Evolutionary conservation across 1,139 yeast species (phyloP).

Genomic region (Nematodospora anomalae): DNA sequence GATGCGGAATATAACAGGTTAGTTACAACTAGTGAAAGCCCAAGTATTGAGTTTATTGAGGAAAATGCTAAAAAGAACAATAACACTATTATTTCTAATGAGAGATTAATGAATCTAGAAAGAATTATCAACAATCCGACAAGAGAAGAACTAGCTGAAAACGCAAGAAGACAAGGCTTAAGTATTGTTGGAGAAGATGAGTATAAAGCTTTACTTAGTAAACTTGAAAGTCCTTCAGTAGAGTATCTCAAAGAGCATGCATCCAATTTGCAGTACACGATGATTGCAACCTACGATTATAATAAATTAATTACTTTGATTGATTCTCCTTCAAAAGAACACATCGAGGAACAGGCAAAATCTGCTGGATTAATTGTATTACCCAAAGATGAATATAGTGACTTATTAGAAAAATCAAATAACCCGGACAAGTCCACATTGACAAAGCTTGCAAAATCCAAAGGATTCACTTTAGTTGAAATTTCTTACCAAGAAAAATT

Average conservation of each 20-base stretch:
- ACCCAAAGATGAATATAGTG: conserved; percentile 23
- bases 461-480: conserved; percentile 19
- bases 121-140: conserved; percentile 18
- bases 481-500: conserved; percentile 18
- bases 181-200: conserved; percentile 13
- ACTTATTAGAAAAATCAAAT: conserved; percentile 21
- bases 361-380: conserved; percentile 34
- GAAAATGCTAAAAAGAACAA: conserved; percentile 22
- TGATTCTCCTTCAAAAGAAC: conserved; percentile 36
- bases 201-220: conserved; percentile 15
- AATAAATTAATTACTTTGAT: conserved; percentile 27
- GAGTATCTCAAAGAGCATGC: conserved; percentile 25
- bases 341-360: conserved; percentile 34
- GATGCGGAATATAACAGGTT: conserved; percentile 20
- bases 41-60: conserved; percentile 27
- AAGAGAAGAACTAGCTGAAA: conserved; percentile 19
- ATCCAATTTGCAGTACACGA: conserved; percentile 16
- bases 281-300: conserved; percentile 25
- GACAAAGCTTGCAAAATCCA: conserved; percentile 14
- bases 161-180: conserved; percentile 21
- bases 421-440: conserved; percentile 26
- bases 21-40: conserved; percentile 16
- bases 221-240: conserved; percentile 20
- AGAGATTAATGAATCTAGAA: conserved; percentile 22
- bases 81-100: conserved; percentile 18